Evolutionary conservation across 2,329 filamentous ascomycete species (phyloP).

Genomic region (Stachybotrys echinatus): DNA sequence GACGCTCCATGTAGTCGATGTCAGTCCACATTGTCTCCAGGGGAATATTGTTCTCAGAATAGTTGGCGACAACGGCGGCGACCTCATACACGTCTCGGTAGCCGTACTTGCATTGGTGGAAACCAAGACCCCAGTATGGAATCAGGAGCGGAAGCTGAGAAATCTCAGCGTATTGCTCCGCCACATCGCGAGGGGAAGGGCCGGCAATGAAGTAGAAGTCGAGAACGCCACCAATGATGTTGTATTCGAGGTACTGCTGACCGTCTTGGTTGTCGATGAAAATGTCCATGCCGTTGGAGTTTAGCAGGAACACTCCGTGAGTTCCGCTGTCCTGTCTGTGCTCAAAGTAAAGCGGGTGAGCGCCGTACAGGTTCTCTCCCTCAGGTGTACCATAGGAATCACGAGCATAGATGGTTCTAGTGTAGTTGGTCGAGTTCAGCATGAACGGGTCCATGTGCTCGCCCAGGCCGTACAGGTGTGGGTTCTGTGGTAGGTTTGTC

Average conservation of each 20-base stretch:
- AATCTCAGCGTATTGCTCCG: slow-evolving; percentile 53
- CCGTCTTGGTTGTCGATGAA: slow-evolving; percentile 58
- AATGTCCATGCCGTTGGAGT: slow-evolving; percentile 73
- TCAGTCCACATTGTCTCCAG: slow-evolving; percentile 50
- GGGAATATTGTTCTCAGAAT: slow-evolving; percentile 59
- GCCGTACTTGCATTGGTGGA: slow-evolving; percentile 60
- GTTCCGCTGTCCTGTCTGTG: slow-evolving; percentile 51
- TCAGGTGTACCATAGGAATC: slow-evolving; percentile 56
- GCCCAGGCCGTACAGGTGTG: slow-evolving; percentile 73
- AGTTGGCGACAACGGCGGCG: slow-evolving; percentile 63
- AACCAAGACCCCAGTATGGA: slow-evolving; percentile 59
- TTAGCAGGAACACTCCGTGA: slow-evolving; percentile 64
- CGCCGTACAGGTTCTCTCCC: slow-evolving; percentile 64
- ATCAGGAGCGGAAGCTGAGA: slow-evolving; percentile 54
- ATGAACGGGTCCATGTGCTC: slow-evolving; percentile 70
- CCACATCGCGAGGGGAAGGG: slow-evolving; percentile 51
- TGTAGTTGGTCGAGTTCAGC: slow-evolving; percentile 57
- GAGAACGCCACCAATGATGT: slow-evolving; percentile 69
- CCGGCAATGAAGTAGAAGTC: slow-evolving; percentile 66
- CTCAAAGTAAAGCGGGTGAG: slow-evolving; percentile 72
- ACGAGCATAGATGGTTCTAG: slow-evolving; percentile 57
- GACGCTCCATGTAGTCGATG: slow-evolving; percentile 31
- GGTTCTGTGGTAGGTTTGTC: slow-evolving; percentile 62
- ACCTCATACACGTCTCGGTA: slow-evolving; percentile 60
- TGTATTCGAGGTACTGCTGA: slow-evolving; percentile 72